Base-by-base conservation (phyloP, 1,284 basidiomycete species). In the Leucoagaricus sp. region DNA sequence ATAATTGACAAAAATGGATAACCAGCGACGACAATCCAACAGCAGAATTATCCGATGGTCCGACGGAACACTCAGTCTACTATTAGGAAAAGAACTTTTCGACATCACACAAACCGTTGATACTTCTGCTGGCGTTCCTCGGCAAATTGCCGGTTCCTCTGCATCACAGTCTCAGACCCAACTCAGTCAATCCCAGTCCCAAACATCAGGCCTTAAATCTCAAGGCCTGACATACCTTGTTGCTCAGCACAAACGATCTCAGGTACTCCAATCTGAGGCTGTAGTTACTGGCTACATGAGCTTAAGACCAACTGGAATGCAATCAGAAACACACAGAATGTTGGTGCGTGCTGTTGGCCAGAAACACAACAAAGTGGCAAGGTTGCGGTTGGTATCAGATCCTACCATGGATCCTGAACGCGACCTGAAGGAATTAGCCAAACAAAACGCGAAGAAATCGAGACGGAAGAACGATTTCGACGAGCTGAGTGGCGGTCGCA, bases 1-100 rank as follows among this genome's bases (percentile, higher is more conserved):
- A n/a, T n/a, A 7, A 21, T 31, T 36, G 17, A 36, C 38, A 17
- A 19, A 56, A 31, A 36, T 36, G 46, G 36, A 21, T 38, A 49
- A 58, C 19, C 68, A 93, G 87, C 76, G 77, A 64, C 83, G 87
- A 61, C 88, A 95, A 75, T 93, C 93, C 8, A 97, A 97, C 68
- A 84, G 87, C 60, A 88, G 94, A 15, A 79, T 96, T 36, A 85
- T 97, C 54, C 85, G 88, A 7, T 97, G 94, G 94, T 96, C 93
- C 21, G 95, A 97, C 67, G 94, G 94, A 25, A 83, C 89, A 13
- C 75, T 93, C 61, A 94, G 92, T 65, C 81, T 97, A 34, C 87
- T 91, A 62, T 77, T 97, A 54, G 94, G 95, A 49, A 89, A 89
- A 70, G 95, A 97, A 67, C 78, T 95, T 4, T 96, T 95, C 70